phyloP scores from a whole-genome alignment of 2,329 filamentous ascomycete genomes.

The Exophiala mesophila region DNA sequence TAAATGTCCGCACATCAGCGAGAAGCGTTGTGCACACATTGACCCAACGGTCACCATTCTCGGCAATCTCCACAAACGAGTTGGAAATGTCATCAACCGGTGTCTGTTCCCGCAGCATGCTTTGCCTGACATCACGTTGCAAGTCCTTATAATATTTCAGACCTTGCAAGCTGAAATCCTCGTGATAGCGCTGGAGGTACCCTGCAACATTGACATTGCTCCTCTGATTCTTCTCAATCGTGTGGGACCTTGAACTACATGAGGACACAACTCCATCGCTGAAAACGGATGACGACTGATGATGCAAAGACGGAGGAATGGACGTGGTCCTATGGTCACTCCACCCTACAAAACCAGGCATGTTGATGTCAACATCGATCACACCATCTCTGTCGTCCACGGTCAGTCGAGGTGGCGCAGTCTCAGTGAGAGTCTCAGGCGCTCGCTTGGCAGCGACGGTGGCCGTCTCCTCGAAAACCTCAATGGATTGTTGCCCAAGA shows the following conservation, averaged over 20 bases:
- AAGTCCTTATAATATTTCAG: conserved; percentile 51
- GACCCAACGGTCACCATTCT: conserved; percentile 39
- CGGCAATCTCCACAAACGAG: conserved; percentile 1
- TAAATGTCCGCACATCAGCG: conserved; percentile 51
- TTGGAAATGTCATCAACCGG: conserved; percentile 6
- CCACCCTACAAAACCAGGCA: conserved; percentile 46
- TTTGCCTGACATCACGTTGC: conserved; percentile 51
- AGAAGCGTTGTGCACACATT: conserved; percentile 55
- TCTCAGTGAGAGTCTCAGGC: conserved; percentile 8
- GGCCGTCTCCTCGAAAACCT: neutral
- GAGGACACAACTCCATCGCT: conserved; percentile 48
- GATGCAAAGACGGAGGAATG: conserved; percentile 12
- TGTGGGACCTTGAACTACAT: conserved; percentile 38
- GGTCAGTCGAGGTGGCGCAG: conserved; percentile 20
- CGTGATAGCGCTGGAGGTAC: conserved; percentile 53
- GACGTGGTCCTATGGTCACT: conserved; percentile 27
- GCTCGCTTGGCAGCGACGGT: conserved; percentile 1
- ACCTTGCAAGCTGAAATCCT: conserved; percentile 56
- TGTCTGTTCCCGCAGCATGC: conserved; percentile 50
- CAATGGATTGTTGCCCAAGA: neutral
- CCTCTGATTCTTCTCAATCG: conserved; percentile 26
- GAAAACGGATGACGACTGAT: conserved; percentile 37
- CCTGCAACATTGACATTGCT: conserved; percentile 50
- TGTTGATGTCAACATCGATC: conserved; percentile 56
- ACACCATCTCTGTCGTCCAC: conserved; percentile 49